These are phyloP conservation scores for Aspergillus sp. DNA, from an alignment of 2,329 filamentous ascomycete species.

Conservation along the genomic window DNA sequence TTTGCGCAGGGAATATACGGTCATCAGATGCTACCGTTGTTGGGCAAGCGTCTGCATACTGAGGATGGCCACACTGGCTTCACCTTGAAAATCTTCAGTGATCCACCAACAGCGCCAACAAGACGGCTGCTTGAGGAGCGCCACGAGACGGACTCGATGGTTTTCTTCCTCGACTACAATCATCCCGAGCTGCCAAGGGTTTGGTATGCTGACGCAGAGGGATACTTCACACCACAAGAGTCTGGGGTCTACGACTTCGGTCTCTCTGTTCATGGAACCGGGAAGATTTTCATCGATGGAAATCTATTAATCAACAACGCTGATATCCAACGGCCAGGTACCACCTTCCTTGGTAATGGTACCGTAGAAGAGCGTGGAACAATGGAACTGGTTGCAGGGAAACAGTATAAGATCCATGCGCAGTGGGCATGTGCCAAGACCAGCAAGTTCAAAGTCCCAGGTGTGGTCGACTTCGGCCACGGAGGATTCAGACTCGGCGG, in stretches of 20 bases:
- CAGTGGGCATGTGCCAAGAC: slow-evolving; percentile 58
- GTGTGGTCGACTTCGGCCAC: slow-evolving; percentile 48
- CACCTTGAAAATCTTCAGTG: slow-evolving; percentile 59
- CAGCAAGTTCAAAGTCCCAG: slow-evolving; percentile 49
- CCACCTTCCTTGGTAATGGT: slow-evolving; percentile 61
- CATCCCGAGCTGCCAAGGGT: slow-evolving; percentile 49
- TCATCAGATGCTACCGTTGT: slow-evolving; percentile 58
- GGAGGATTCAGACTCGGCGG: slow-evolving; percentile 62
- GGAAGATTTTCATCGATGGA: slow-evolving; percentile 60
- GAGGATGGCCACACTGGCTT: slow-evolving; percentile 54
- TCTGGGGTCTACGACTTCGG: slow-evolving; percentile 61
- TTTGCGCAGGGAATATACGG: slow-evolving; percentile 61
- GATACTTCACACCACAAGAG: slow-evolving; percentile 55
- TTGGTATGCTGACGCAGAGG: slow-evolving; percentile 60
- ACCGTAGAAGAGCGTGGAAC: slow-evolving; percentile 60
- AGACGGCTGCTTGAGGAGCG: slow-evolving; percentile 51
- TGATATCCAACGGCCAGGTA: slow-evolving; percentile 58
- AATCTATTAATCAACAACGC: slow-evolving; percentile 62
- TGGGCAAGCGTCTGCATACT: slow-evolving; percentile 51
- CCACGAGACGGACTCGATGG: slow-evolving; percentile 38
- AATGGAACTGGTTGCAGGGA: slow-evolving; percentile 54
- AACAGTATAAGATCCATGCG: slow-evolving; percentile 55
- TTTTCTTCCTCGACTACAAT: slow-evolving; percentile 51
- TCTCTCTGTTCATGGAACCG: slow-evolving; percentile 62
- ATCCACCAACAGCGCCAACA: slow-evolving; percentile 46